These are phyloP conservation scores for Penicillium glabrum DNA, from an alignment of 2,329 filamentous ascomycete genomes.

Conservation along the genomic window DNA sequence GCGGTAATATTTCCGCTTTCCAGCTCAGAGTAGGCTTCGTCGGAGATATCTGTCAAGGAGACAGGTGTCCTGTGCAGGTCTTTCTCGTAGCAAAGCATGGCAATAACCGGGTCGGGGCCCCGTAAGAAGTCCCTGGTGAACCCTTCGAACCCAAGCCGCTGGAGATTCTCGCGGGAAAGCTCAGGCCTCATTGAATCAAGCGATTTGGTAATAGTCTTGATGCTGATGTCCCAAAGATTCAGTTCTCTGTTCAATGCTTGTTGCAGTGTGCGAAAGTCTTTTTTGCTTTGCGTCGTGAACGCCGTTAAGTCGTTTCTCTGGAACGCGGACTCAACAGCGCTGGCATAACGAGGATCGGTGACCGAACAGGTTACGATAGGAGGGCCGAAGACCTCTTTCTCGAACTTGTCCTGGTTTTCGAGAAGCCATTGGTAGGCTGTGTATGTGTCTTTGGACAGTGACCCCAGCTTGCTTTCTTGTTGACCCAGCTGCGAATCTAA, in stretches of 20 bases:
- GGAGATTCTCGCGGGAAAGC: conserved; percentile 57
- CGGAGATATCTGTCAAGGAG: conserved; percentile 60
- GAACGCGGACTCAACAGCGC: conserved; percentile 60
- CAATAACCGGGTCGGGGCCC: conserved; percentile 79
- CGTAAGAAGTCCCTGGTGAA: conserved; percentile 77
- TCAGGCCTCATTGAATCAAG: conserved; percentile 58
- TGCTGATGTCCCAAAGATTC: conserved; percentile 67
- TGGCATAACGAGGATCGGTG: conserved; percentile 67
- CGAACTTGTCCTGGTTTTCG: conserved; percentile 66
- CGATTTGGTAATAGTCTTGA: conserved; percentile 62
- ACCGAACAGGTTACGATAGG: conserved; percentile 78
- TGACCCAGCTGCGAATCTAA: conserved; percentile 75
- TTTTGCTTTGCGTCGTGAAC: conserved; percentile 72
- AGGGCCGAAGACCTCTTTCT: conserved; percentile 76
- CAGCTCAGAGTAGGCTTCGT: conserved; percentile 68
- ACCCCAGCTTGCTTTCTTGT: conserved; percentile 65
- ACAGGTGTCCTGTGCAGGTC: conserved; percentile 69
- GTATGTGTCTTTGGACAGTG: conserved; percentile 62
- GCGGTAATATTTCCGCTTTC: conserved; percentile 58
- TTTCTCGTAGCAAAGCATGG: conserved; percentile 79
- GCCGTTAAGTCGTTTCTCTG: conserved; percentile 54
- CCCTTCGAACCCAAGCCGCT: conserved; percentile 67
- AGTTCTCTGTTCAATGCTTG: conserved; percentile 63
- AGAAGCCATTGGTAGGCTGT: conserved; percentile 81
- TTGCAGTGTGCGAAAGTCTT: conserved; percentile 74